phyloP scores from a whole-genome alignment of 1,284 basidiomycete genomes.

The Sutorius eximius region DNA sequence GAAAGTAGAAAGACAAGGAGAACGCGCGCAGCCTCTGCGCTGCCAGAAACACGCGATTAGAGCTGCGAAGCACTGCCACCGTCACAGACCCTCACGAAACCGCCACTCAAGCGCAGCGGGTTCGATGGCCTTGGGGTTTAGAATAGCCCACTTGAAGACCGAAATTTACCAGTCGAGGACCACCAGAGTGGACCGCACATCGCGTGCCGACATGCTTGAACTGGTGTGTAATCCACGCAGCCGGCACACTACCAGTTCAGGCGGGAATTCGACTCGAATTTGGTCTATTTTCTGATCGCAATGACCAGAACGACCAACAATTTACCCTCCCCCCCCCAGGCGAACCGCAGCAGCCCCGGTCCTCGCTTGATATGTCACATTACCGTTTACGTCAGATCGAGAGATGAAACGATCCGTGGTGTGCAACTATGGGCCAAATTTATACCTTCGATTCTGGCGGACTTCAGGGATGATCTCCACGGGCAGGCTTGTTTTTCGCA shows the following conservation, averaged over 20 bases:
- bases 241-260: no score
- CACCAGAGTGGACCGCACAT: no score
- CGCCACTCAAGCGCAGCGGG: no score
- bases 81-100: neutral
- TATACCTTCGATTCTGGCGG: no score
- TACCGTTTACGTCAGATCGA: constrained; percentile 15
- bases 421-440: neutral
- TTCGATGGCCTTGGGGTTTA: no score
- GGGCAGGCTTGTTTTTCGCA: neutral
- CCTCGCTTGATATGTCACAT: neutral
- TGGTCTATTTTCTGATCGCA: neutral
- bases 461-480: neutral
- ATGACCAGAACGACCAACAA: neutral
- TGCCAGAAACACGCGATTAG: constrained; percentile 29
- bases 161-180: no score
- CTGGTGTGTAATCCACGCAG: no score
- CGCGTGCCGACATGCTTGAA: no score
- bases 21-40: constrained; percentile 1
- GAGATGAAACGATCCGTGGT: neutral
- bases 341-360: neutral
- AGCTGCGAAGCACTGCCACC: constrained; percentile 30
- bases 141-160: no score
- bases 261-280: neutral
- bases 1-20: constrained; percentile 19
- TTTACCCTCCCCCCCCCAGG: constrained; percentile 1